Conservation (phyloP, 257 asterid species). For the Phtheirospermum japonicum region DNA sequence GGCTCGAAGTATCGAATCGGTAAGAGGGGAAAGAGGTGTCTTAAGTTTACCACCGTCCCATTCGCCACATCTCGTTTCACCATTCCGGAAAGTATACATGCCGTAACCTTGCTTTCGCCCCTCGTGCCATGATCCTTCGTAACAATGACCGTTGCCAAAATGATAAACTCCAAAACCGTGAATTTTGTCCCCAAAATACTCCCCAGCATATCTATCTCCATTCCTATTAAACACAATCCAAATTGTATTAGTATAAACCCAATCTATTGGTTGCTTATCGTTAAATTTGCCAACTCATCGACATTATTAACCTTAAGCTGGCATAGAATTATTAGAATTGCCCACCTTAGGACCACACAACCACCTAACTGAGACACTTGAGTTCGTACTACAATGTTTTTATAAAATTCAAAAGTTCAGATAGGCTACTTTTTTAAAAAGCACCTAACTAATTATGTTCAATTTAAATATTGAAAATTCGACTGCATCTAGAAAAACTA, state of each 20-base stretch:
- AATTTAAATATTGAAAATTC: not conserved
- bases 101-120: conserved; percentile 89
- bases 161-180: conserved; percentile 89
- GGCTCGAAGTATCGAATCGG: conserved; percentile 51
- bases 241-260: not conserved
- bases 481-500: conserved; percentile 9
- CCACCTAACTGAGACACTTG: conserved; percentile 20
- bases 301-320: conserved; percentile 15
- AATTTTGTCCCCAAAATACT: conserved; percentile 76
- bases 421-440: conserved; percentile 23
- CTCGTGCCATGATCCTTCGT: conserved; percentile 98
- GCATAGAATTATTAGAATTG: conserved; percentile 27
- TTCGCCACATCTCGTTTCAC: conserved; percentile 64
- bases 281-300: conserved; percentile 24
- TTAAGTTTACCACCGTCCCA: conserved; percentile 72
- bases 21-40: conserved; percentile 37
- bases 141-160: conserved; percentile 79
- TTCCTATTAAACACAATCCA: conserved; percentile 44
- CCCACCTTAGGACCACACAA: conserved; percentile 31
- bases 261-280: conserved; percentile 3
- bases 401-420: conserved; percentile 11
- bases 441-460: conserved; percentile 27
- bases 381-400: conserved; percentile 22
- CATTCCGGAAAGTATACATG: conserved; percentile 62
- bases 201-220: conserved; percentile 82